Percentiles rank a stretch among this genome's conserved stretches.
These are phyloP conservation scores for Aethionema arabicum DNA, from an alignment of 345 rosid genomes.

Conservation along the genomic window DNA sequence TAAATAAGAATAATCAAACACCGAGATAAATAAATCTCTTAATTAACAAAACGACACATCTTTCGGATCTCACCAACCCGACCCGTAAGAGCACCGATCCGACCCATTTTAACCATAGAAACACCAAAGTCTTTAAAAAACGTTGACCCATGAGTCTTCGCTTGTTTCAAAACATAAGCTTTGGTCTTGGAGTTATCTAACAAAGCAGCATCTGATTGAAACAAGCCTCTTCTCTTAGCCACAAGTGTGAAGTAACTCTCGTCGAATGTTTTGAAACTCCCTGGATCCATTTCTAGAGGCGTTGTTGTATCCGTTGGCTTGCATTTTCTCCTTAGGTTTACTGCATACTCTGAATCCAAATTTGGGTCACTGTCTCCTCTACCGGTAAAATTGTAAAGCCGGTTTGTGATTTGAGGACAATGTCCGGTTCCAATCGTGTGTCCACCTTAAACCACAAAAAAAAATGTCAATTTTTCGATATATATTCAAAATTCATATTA, in stretches of 20 bases:
- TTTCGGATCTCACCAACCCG: constrained; percentile 56
- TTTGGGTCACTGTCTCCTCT: constrained; percentile 62
- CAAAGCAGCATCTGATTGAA: constrained; percentile 66
- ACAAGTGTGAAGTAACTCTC: constrained; percentile 43
- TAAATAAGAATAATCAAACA: constrained; percentile 10
- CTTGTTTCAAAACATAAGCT: constrained; percentile 19
- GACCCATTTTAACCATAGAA: constrained; percentile 63
- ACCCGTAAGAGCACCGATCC: constrained; percentile 43
- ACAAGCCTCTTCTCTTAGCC: constrained; percentile 48
- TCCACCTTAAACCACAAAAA: constrained; percentile 40
- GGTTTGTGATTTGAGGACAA: constrained; percentile 48
- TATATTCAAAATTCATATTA: neutral
- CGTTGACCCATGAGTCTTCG: constrained; percentile 1
- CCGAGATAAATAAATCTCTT: constrained; percentile 3
- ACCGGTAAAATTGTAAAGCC: constrained; percentile 74
- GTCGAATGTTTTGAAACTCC: constrained; percentile 46
- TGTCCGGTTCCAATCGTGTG: constrained; percentile 65
- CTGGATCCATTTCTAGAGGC: constrained; percentile 60
- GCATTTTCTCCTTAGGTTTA: constrained; percentile 48
- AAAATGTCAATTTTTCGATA: neutral
- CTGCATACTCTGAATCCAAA: constrained; percentile 43
- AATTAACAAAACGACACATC: constrained; percentile 44
- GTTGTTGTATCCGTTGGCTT: constrained; percentile 39
- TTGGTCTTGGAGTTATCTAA: constrained; percentile 37
- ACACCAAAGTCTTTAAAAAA: constrained; percentile 53